phyloP scores from a whole-genome alignment of 441 rosid species.

The Pelargonium australe region DNA sequence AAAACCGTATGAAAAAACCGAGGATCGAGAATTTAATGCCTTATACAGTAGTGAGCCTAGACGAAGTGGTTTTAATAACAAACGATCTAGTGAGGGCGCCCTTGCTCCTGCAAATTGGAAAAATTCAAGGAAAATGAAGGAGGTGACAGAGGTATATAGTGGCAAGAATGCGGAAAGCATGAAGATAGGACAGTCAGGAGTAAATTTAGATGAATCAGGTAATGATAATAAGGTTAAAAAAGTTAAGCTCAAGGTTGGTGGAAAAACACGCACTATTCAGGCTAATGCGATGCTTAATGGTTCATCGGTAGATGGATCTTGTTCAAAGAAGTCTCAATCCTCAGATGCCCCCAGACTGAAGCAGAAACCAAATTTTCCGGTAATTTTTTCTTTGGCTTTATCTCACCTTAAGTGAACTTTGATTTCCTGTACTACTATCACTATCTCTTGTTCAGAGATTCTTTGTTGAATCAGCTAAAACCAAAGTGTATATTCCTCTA shows the following conservation, averaged over 20 bases:
- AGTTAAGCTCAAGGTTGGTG: conserved; percentile 65
- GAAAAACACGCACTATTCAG: conserved; percentile 47
- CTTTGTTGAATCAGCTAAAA: too few relatives aligned
- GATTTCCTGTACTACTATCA: too few relatives aligned
- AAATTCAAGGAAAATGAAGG: conserved; percentile 27
- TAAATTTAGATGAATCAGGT: conserved; percentile 20
- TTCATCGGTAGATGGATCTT: conserved; percentile 39
- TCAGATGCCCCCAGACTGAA: too few relatives aligned
- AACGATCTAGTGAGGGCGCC: conserved; percentile 60
- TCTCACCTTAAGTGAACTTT: too few relatives aligned
- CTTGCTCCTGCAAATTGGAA: conserved; percentile 78
- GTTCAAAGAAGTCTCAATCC: conserved; percentile 25
- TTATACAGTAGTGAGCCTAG: conserved; percentile 34
- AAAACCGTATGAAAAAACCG: conserved; percentile 24
- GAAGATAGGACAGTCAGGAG: conserved; percentile 32
- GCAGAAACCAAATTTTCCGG: conserved; percentile 46
- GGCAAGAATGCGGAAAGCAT: conserved; percentile 46
- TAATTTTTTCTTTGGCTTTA: conserved; percentile 8
- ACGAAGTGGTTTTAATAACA: conserved; percentile 29
- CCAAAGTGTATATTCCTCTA: too few relatives aligned
- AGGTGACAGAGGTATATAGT: conserved; percentile 16
- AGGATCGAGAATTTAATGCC: conserved; percentile 30
- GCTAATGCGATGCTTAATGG: conserved; percentile 40
- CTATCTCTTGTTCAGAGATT: too few relatives aligned
- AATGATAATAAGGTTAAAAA: conserved; percentile 53